Percentiles rank a stretch among this genome's conserved stretches.
phyloP scores from a whole-genome alignment of 2,329 filamentous ascomycete genomes.

The Ophiosphaerella herpotricha region DNA sequence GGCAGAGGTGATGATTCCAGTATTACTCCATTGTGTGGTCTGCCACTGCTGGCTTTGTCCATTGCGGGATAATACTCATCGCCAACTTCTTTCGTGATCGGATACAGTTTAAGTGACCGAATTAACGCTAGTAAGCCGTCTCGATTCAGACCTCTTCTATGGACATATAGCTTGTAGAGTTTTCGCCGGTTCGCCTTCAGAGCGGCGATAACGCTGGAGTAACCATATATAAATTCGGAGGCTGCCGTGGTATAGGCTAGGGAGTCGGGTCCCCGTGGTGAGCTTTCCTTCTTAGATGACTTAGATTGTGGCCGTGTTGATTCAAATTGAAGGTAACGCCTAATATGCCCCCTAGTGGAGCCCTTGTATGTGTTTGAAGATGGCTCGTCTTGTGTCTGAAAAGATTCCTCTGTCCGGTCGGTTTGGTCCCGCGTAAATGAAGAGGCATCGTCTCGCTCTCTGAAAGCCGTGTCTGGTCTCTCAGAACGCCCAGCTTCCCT shows the following conservation, averaged over 20 bases:
- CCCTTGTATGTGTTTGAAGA: neutral
- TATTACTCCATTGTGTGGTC: constrained; percentile 88
- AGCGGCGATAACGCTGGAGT: constrained; percentile 78
- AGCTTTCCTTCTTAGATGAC: neutral
- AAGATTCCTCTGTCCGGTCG: neutral
- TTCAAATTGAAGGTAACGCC: neutral
- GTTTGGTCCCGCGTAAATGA: neutral
- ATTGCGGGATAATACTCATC: constrained; percentile 68
- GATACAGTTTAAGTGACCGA: constrained; percentile 21
- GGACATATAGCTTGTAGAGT: constrained; percentile 82
- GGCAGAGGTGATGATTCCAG: constrained; percentile 86
- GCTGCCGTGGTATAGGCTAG: constrained; percentile 80
- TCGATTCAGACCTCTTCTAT: constrained; percentile 28
- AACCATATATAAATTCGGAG: constrained; percentile 90
- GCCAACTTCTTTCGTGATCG: constrained; percentile 58
- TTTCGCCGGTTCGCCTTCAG: constrained; percentile 71
- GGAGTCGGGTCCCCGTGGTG: constrained; percentile 29
- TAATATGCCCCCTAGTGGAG: neutral
- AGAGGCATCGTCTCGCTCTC: neutral
- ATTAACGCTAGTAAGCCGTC: constrained; percentile 26
- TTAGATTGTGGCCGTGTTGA: neutral
- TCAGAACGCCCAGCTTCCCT: neutral
- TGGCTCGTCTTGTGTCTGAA: neutral
- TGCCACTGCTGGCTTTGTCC: constrained; percentile 79
- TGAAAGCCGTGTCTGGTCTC: neutral